Evolutionary conservation across 2,329 filamentous ascomycete species (phyloP).

Genomic region (Dothistroma septosporum): DNA sequence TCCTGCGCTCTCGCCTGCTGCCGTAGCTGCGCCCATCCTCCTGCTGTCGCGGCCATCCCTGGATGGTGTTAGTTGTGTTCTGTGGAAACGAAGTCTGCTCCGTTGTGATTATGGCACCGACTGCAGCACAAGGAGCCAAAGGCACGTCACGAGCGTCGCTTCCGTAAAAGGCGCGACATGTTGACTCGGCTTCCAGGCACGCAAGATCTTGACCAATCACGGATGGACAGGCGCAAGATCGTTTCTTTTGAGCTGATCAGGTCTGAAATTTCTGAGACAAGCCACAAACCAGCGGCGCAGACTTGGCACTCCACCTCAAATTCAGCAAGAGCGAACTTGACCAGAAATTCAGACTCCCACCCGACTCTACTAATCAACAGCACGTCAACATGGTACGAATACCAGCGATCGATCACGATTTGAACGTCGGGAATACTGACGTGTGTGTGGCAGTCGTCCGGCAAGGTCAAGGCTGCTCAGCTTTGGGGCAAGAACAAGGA

Average conservation of each 20-base stretch:
- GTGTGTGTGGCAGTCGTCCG: constrained; percentile 50
- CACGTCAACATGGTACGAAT: constrained; percentile 30
- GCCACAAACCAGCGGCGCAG: too few relatives aligned
- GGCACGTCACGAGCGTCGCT: too few relatives aligned
- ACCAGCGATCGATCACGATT: not conserved
- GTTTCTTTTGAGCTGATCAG: not conserved
- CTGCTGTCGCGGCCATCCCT: constrained; percentile 45
- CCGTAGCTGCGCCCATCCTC: constrained; percentile 83
- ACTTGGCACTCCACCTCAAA: too few relatives aligned
- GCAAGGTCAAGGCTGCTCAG: constrained; percentile 87
- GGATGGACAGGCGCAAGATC: too few relatives aligned
- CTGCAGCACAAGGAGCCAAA: not conserved
- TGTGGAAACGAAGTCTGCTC: not conserved
- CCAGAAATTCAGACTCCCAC: not conserved
- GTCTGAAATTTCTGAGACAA: too few relatives aligned
- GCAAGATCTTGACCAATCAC: too few relatives aligned
- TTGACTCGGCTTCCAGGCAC: too few relatives aligned
- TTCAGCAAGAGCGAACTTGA: not conserved
- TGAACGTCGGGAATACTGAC: constrained; percentile 16
- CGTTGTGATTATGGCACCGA: not conserved
- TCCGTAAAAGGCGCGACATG: too few relatives aligned
- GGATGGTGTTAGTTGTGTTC: not conserved
- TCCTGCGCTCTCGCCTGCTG: constrained; percentile 87
- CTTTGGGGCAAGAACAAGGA: constrained; percentile 99
- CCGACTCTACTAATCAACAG: constrained; percentile 23